phyloP scores from a whole-genome alignment of 495 filamentous ascomycete genomes.

The Penicillium diatomitis region DNA sequence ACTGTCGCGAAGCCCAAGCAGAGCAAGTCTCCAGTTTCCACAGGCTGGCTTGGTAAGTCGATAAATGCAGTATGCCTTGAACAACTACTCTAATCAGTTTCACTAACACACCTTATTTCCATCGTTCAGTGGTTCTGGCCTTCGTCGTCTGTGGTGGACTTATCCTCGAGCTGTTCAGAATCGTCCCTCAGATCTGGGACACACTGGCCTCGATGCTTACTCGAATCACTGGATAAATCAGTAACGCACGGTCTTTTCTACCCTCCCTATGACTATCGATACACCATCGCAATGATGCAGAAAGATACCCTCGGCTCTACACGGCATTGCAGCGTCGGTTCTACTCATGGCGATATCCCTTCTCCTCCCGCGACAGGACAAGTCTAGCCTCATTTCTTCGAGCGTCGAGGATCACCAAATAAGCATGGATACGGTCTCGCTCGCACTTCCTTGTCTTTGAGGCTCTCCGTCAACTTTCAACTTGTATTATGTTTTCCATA shows the following conservation, averaged over 20 bases:
- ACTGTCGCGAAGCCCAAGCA: conserved; percentile 59
- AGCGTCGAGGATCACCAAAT: too few species aligned
- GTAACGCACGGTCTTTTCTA: too few species aligned
- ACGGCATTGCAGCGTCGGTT: neutral
- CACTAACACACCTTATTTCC: neutral
- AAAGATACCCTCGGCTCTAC: conserved; percentile 8
- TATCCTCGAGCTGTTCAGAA: conserved; percentile 40
- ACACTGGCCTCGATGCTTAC: conserved; percentile 20
- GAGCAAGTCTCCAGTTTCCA: conserved; percentile 70
- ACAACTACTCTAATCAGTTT: neutral
- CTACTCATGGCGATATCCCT: neutral
- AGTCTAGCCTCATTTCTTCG: too few species aligned
- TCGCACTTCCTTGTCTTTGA: too few species aligned
- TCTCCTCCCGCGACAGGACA: neutral
- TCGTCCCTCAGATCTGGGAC: conserved; percentile 52
- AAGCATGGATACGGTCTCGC: too few species aligned
- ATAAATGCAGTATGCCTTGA: neutral
- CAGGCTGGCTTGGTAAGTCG: conserved; percentile 71
- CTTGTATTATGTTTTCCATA: too few species aligned
- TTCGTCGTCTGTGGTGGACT: conserved; percentile 18
- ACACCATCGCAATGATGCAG: too few species aligned
- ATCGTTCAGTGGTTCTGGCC: conserved; percentile 11
- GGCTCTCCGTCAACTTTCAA: too few species aligned
- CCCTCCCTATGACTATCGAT: too few species aligned
- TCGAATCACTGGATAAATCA: conserved; percentile 13